Evolutionary conservation across 768 basidiomycete species (phyloP).

Genomic region (Suillus subluteus): DNA sequence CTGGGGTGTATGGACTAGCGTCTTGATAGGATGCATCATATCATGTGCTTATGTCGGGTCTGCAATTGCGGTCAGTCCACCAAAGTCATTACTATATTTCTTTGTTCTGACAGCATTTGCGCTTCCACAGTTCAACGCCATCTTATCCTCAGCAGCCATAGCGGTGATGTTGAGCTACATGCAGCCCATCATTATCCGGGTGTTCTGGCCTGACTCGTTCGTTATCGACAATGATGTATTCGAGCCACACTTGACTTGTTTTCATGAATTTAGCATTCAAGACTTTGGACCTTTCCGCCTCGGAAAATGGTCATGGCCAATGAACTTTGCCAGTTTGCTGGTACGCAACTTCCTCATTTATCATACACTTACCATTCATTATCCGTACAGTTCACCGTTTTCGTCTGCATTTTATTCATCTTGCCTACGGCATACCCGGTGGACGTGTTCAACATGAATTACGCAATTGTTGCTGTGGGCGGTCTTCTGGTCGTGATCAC

Average conservation of each 20-base stretch:
- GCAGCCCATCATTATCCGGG: constrained; percentile 59
- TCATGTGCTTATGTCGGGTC: constrained; percentile 64
- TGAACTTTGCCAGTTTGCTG: constrained; percentile 51
- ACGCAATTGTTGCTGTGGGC: constrained; percentile 56
- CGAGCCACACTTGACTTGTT: constrained; percentile 50
- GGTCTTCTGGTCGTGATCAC: constrained; percentile 48
- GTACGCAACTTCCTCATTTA: constrained; percentile 31
- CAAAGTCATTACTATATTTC: neutral
- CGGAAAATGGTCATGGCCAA: constrained; percentile 55
- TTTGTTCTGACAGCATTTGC: neutral
- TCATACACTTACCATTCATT: neutral
- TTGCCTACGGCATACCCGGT: constrained; percentile 59
- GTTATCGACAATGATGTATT: constrained; percentile 22
- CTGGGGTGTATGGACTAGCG: constrained; percentile 58
- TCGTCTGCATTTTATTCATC: constrained; percentile 59
- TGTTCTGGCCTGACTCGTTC: constrained; percentile 58
- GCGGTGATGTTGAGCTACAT: constrained; percentile 62
- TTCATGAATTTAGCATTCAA: constrained; percentile 43
- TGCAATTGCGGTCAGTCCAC: constrained; percentile 49
- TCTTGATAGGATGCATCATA: constrained; percentile 54
- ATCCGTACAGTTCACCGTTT: constrained; percentile 46
- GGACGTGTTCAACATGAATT: constrained; percentile 57
- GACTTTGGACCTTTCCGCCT: constrained; percentile 55
- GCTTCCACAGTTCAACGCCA: constrained; percentile 51
- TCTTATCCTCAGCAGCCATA: constrained; percentile 58